phyloP scores from a whole-genome alignment of 352 stramenopile genomes.

The Phytophthora fragariae region DNA sequence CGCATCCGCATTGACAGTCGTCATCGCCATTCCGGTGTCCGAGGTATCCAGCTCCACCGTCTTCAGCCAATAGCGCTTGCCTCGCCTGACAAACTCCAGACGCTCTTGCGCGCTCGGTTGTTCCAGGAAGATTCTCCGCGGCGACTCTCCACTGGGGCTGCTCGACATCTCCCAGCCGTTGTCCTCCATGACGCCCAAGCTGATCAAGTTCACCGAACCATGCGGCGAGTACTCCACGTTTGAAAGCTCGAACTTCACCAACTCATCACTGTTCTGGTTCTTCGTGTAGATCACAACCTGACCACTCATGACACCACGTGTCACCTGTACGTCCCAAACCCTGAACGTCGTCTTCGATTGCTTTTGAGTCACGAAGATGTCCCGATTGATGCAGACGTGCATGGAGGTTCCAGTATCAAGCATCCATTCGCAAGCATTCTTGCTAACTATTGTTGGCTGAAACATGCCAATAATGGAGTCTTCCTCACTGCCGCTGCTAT shows the following conservation, averaged over 20 bases:
- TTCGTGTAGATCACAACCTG: background rate
- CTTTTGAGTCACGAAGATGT: background rate
- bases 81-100: background rate
- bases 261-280: background rate
- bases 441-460: background rate
- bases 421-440: background rate
- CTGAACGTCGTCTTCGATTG: background rate
- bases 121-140: background rate
- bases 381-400: background rate
- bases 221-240: background rate
- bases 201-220: background rate
- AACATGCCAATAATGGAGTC: background rate
- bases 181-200: background rate
- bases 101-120: background rate
- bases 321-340: background rate
- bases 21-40: background rate
- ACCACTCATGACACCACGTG: background rate
- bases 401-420: background rate
- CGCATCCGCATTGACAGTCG: background rate
- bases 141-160: background rate
- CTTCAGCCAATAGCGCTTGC: background rate
- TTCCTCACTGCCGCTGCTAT: background rate
- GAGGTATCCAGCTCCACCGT: background rate
- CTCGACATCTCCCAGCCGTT: background rate
- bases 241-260: background rate